Evolutionary conservation across 139 green algal genomes (phyloP).

Genomic region (Nannochloris sp.): DNA sequence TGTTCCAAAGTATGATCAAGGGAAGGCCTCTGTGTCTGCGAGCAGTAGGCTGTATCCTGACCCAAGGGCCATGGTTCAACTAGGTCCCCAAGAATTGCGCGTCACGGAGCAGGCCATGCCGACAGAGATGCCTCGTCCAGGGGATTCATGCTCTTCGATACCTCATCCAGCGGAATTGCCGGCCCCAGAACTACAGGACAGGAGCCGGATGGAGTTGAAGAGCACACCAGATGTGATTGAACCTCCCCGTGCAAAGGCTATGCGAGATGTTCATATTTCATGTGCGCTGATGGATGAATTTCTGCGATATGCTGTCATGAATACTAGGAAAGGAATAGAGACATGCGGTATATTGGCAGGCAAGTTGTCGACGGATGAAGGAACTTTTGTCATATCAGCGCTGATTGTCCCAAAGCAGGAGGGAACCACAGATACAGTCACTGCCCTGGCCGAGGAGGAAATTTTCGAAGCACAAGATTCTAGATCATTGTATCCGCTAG

Average conservation of each 20-base stretch:
- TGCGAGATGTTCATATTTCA: slow-evolving; percentile 76
- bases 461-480: slow-evolving; percentile 67
- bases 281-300: slow-evolving; percentile 82
- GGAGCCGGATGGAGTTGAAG: background rate
- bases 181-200: background rate
- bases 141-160: background rate
- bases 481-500: slow-evolving; percentile 72
- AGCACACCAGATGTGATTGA: background rate
- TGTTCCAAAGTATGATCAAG: no score
- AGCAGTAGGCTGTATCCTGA: background rate
- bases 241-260: background rate
- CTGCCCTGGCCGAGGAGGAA: slow-evolving; percentile 69
- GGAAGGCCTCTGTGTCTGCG: no score
- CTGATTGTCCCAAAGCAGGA: slow-evolving; percentile 92
- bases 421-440: slow-evolving; percentile 69
- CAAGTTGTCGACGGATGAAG: slow-evolving; percentile 47
- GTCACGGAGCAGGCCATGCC: background rate
- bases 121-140: background rate
- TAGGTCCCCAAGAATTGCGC: background rate
- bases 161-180: background rate
- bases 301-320: slow-evolving; percentile 46
- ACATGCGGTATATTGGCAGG: slow-evolving; percentile 82
- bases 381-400: slow-evolving; percentile 71
- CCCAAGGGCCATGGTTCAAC: background rate
- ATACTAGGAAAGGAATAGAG: slow-evolving; percentile 70